A percentile compares a stretch with the other conserved stretches of the same genome.
phyloP scores from a whole-genome alignment of 768 basidiomycete genomes.

The Chalciporus piperatus region DNA sequence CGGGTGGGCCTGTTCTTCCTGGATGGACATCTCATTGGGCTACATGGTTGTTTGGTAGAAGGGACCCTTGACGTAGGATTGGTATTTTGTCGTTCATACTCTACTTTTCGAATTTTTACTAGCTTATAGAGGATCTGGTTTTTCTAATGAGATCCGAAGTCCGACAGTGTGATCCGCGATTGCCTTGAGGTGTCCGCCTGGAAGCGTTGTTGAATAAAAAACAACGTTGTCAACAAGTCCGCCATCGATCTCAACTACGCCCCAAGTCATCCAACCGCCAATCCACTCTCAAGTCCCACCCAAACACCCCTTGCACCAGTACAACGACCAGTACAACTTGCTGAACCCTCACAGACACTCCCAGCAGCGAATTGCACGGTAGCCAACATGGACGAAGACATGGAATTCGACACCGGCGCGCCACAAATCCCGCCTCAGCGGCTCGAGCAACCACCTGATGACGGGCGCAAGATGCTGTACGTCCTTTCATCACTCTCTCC shows the following conservation, averaged over 20 bases:
- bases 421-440: constrained; percentile 33
- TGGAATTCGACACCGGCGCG: constrained; percentile 56
- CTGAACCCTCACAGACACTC: not conserved
- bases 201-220: constrained; percentile 16
- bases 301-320: not conserved
- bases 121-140: constrained; percentile 14
- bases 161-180: constrained; percentile 37
- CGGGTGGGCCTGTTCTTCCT: constrained; percentile 51
- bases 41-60: constrained; percentile 61
- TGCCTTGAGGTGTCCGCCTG: constrained; percentile 36
- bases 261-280: not conserved
- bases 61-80: constrained; percentile 29
- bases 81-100: not conserved
- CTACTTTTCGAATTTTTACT: constrained; percentile 9
- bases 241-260: constrained; percentile 14
- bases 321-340: too few species aligned
- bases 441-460: constrained; percentile 35
- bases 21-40: constrained; percentile 62
- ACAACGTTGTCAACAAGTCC: constrained; percentile 9
- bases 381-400: constrained; percentile 75
- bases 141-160: constrained; percentile 30
- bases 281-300: not conserved
- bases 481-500: constrained; percentile 28
- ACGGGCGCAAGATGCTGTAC: constrained; percentile 71
- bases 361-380: not conserved